Evolutionary conservation across 1,284 basidiomycete species (phyloP).

Genomic region (Tremellales sp.): DNA sequence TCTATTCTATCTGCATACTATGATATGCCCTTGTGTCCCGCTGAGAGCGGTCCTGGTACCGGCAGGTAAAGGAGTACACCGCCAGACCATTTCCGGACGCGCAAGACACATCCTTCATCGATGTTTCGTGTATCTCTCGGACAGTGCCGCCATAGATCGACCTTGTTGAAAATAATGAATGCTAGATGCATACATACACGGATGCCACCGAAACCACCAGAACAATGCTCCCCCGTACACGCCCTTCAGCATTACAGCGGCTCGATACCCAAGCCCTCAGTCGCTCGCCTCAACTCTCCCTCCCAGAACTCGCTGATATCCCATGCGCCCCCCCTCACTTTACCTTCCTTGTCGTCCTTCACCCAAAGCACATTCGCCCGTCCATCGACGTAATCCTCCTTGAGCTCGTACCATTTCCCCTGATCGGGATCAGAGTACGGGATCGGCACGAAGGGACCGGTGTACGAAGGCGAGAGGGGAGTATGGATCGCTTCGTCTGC

Average conservation of each 20-base stretch:
- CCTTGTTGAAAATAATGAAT: too few species aligned
- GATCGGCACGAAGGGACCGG: constrained; percentile 44
- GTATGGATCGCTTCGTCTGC: constrained; percentile 1
- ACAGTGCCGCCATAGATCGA: too few species aligned
- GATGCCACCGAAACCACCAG: too few species aligned
- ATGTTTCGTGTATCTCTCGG: too few species aligned
- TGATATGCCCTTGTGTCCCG: too few species aligned
- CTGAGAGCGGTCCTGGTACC: too few species aligned
- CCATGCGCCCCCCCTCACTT: constrained; percentile 78
- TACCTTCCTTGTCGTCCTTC: constrained; percentile 68
- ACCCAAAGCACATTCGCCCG: constrained; percentile 62
- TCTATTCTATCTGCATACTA: too few species aligned
- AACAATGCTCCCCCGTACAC: too few species aligned
- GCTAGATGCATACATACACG: too few species aligned
- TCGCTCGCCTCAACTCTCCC: constrained; percentile 69
- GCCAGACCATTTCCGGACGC: too few species aligned
- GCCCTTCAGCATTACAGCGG: constrained; percentile 25
- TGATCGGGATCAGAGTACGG: constrained; percentile 38
- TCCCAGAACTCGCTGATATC: constrained; percentile 79
- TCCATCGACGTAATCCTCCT: constrained; percentile 42
- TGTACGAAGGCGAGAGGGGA: constrained; percentile 39
- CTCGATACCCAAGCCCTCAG: constrained; percentile 60
- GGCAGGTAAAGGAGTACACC: too few species aligned
- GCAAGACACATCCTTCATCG: too few species aligned
- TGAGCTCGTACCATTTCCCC: constrained; percentile 26